A percentile compares a stretch with the other conserved stretches of the same genome.
Conservation (phyloP, 208 protist genomes). For the Blastocrithidia nonstop region DNA sequence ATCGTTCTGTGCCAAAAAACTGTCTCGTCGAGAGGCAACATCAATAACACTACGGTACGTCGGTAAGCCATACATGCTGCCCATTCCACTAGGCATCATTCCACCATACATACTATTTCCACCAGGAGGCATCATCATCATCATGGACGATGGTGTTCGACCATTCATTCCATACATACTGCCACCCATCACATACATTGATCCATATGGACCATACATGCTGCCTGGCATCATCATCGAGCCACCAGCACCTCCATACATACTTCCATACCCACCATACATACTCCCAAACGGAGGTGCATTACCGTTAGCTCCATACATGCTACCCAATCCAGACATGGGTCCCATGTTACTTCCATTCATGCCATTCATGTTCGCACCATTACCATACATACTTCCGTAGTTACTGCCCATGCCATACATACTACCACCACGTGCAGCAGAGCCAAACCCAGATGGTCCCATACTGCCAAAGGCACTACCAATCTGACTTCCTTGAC, state of each 20-base stretch:
- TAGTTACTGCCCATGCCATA: conserved; percentile 11
- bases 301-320: conserved; percentile 3
- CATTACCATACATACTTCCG: conserved; percentile 5
- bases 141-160: conserved; percentile 13
- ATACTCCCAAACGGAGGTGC: conserved; percentile 8
- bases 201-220: conserved; percentile 25
- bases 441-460: too few species aligned
- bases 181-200: conserved; percentile 22
- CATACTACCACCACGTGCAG: too few species aligned
- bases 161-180: conserved; percentile 10
- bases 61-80: conserved; percentile 18
- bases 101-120: conserved; percentile 27
- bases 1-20: conserved; percentile 45
- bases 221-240: conserved; percentile 12
- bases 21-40: conserved; percentile 31
- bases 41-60: conserved; percentile 44
- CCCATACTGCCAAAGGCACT: too few species aligned
- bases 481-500: too few species aligned
- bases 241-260: conserved; percentile 16
- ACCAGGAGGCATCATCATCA: conserved; percentile 17
- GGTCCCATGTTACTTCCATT: conserved; percentile 6
- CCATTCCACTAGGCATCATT: conserved; percentile 18
- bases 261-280: conserved; percentile 16
- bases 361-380: conserved; percentile 12
- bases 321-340: conserved; percentile 14